Evolutionary conservation across 306 rosid species (phyloP), one percentile per base, ranked within the genome.

Genomic region (Vicia villosa): DNA sequence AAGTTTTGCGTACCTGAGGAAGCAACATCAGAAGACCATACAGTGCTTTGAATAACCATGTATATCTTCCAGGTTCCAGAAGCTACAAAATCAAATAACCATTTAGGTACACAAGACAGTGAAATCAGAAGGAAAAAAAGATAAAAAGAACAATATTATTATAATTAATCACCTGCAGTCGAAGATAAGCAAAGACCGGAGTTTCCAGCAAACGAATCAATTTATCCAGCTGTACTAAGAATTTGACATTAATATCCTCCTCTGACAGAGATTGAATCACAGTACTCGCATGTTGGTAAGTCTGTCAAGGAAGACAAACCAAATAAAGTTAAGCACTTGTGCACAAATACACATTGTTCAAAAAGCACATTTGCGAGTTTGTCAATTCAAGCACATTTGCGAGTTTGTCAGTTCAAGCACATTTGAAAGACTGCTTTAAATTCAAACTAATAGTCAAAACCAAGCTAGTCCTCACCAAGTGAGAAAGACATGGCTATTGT

Each of bases 1-100:
- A 38, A 46, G 61, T 63, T 32, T 61, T 57, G 62, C 47, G 49
- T 76, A 94, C 99, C 99, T 95, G 99, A 71, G 99, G 99, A 84
- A 95, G 97, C 79, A 95, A 70, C 99, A 95, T 95, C 70, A 95
- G 77, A 79, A 95, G 95, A 43, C 99, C 99, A 80, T 95, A 87
- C 66, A 95, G 78, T 6, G 96, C 83, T 85, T 91, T 95, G 70
- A 95, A 84, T 79, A 95, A 76, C 96, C 89, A 95, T 19, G 79
- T 74, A 77, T 91, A 82, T 81, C 86, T 89, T 82, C 91, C 96
- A 55, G 97, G 97, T 76, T 95, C 99, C 10, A 95, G 92, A 87
- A 95, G 99, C 99, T 95, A 93, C 83, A 84, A 82, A 80, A 80
- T 49, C 40, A 77, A 26, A 85, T 22, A 70, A 60, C 43, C 34